Percentiles rank a stretch among this genome's conserved stretches.
phyloP scores from a whole-genome alignment of 1,284 basidiomycete genomes.

The Leccinum subspadiceum region DNA sequence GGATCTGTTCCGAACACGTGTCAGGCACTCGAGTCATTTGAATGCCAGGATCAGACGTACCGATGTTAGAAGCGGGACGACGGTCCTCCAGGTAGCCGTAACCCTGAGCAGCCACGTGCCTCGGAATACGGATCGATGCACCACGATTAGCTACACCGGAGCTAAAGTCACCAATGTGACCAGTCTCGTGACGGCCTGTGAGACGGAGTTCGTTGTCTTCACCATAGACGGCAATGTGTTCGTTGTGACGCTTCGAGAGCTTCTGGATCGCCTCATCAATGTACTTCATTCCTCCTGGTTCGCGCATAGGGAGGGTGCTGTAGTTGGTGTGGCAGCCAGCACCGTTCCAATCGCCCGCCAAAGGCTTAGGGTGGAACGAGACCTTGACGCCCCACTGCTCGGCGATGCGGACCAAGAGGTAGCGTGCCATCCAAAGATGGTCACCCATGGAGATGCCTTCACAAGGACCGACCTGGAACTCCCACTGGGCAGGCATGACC shows the following conservation, averaged over 20 bases:
- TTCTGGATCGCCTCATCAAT: slow-evolving; percentile 96
- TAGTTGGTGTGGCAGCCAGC: slow-evolving; percentile 97
- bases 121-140: slow-evolving; percentile 91
- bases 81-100: slow-evolving; percentile 97
- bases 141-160: slow-evolving; percentile 98
- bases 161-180: slow-evolving; percentile 90
- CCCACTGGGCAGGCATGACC: slow-evolving; percentile 99
- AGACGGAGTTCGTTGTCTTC: slow-evolving; percentile 94
- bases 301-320: slow-evolving; percentile 90
- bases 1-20: slow-evolving; percentile 55
- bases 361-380: slow-evolving; percentile 99
- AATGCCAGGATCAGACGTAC: slow-evolving; percentile 46
- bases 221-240: slow-evolving; percentile 96
- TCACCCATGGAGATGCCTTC: slow-evolving; percentile 98
- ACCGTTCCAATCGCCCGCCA: slow-evolving; percentile 99
- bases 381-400: slow-evolving; percentile 99
- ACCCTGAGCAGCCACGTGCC: slow-evolving; percentile 89
- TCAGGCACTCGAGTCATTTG: slow-evolving; percentile 6
- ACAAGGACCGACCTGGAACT: slow-evolving; percentile 99
- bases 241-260: slow-evolving; percentile 77
- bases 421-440: slow-evolving; percentile 96
- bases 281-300: slow-evolving; percentile 89
- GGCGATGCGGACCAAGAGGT: slow-evolving; percentile 88
- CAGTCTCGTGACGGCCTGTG: slow-evolving; percentile 95
- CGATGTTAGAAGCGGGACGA: slow-evolving; percentile 96